Evolutionary conservation across 345 rosid species (phyloP), one percentile per base, ranked within the genome.

Genomic region (Lumnitzera littorea): DNA sequence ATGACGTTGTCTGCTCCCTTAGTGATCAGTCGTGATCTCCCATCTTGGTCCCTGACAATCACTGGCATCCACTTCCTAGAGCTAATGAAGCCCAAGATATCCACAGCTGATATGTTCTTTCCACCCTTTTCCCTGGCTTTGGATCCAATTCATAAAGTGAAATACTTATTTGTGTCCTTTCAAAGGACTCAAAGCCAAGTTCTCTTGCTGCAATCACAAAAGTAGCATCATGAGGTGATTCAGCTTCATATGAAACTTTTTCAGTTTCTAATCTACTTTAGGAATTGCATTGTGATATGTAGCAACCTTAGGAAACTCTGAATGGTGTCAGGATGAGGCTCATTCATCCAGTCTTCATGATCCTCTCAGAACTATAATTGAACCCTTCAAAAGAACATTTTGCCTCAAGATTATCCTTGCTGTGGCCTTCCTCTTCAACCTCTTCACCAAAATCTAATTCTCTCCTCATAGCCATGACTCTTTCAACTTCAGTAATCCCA

Each of bases 201-300:
- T 58, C 16, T 46, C 20, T 50, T 12, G 29, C 24, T 48, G n/a
- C 50, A 48, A 52, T 52, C 24, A 20, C 25, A 13, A 17, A 17
- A 52, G 25, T 14, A 52, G 24, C 25, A 25, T 52, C 55, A 16
- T 52, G 13, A 10, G 55, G 25, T 16, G 55, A 52, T 16, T 52
- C 13, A 16, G 14, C 55, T 52, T 52, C 55, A 52, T 52, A 52
- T 17, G 55, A 52, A 52, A 16, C 25, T 52, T 52, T 52, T 25
- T 14, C 55, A 16, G 55, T 52, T 52, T 17, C 55, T 52, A 25
- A 52, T 52, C 24, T 25, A 52, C 55, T 11, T 52, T n/a, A 4
- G 29, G 29, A 27, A 27, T 27, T 27, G 31, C 31, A 3, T 2
- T 27, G 31, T 4, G 25, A 25, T 3, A 20, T 17, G 17, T 25